Conservation (phyloP, 2,329 filamentous ascomycete genomes). For the Diplocarpon mali region DNA sequence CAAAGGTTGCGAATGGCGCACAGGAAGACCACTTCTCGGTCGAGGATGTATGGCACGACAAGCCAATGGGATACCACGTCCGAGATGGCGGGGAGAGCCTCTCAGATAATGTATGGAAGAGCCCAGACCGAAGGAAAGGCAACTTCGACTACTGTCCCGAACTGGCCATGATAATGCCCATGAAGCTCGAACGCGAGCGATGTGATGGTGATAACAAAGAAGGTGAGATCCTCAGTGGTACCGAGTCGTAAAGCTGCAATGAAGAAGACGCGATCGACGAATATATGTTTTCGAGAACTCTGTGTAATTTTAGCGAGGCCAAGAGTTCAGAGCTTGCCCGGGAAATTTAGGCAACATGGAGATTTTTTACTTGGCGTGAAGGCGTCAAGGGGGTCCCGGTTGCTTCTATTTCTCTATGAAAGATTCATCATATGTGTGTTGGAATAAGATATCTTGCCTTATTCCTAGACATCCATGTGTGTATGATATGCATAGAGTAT, state of each 20-base stretch:
- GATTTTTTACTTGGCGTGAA: conserved; percentile 2
- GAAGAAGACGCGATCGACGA: not conserved
- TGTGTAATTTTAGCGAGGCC: conserved; percentile 12
- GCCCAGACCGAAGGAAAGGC: conserved; percentile 32
- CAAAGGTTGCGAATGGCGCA: conserved; percentile 33
- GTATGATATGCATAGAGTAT: no score
- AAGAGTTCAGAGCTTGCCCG: not conserved
- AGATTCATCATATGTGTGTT: not conserved
- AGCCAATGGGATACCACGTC: conserved; percentile 45
- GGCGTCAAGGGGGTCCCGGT: not conserved
- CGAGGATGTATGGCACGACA: conserved; percentile 38
- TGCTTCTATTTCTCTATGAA: not conserved
- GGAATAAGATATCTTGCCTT: no score
- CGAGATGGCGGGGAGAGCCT: conserved; percentile 33
- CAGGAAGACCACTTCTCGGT: conserved; percentile 36
- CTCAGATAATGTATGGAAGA: conserved; percentile 36
- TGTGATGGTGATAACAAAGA: conserved; percentile 28
- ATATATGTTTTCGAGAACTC: conserved; percentile 3
- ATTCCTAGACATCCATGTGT: no score
- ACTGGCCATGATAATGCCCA: conserved; percentile 42
- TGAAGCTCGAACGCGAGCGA: conserved; percentile 41
- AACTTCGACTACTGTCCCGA: conserved; percentile 48
- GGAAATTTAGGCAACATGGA: conserved; percentile 4
- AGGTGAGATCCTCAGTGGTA: conserved; percentile 14
- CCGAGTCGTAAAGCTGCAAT: no score